phyloP scores from a whole-genome alignment of 768 basidiomycete species.

The Crepidotus variabilis region DNA sequence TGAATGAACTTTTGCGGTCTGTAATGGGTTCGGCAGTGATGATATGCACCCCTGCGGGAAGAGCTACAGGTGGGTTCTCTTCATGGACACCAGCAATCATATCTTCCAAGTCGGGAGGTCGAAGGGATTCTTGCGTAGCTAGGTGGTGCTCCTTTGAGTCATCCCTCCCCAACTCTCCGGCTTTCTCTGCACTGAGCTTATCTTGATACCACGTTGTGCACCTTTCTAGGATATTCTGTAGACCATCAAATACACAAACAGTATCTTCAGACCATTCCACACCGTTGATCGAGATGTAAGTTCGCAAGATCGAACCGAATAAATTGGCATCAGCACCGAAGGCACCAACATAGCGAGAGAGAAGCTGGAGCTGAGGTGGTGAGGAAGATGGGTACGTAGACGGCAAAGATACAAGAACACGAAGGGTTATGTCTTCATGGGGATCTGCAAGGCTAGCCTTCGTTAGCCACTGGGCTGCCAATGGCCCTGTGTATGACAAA shows the following conservation, averaged over 20 bases:
- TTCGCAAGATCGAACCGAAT: conserved; percentile 76
- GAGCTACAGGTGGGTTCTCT: conserved; percentile 14
- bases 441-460: conserved; percentile 50
- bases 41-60: conserved; percentile 64
- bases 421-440: conserved; percentile 47
- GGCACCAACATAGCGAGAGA: conserved; percentile 80
- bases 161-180: conserved; percentile 51
- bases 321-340: conserved; percentile 71
- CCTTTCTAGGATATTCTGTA: conserved; percentile 69
- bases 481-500: background rate
- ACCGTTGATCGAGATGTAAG: conserved; percentile 73
- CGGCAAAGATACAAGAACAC: conserved; percentile 56
- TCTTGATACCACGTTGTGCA: conserved; percentile 71
- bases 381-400: conserved; percentile 59
- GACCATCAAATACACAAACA: conserved; percentile 85
- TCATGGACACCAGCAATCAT: conserved; percentile 2
- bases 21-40: conserved; percentile 74
- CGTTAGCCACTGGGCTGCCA: conserved; percentile 18
- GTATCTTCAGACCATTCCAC: conserved; percentile 73
- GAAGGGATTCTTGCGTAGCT: conserved; percentile 10
- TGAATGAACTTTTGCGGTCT: conserved; percentile 82
- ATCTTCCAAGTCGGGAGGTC: conserved; percentile 12
- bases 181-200: conserved; percentile 52
- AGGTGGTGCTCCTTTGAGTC: conserved; percentile 28
- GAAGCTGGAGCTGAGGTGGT: conserved; percentile 79